phyloP scores from a whole-genome alignment of 306 rosid species.

The Gynostemma pentaphyllum region DNA sequence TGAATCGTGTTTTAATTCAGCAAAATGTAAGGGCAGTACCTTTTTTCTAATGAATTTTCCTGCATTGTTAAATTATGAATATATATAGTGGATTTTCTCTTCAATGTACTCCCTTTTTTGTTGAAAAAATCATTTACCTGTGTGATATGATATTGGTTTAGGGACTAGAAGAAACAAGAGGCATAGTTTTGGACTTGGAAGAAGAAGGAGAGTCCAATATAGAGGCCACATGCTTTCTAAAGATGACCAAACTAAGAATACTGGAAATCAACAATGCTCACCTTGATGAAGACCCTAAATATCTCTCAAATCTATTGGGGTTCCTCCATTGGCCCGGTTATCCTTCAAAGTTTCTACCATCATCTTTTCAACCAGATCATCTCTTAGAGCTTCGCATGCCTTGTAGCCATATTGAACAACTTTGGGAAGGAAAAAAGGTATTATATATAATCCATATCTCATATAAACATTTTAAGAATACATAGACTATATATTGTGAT shows the following conservation, averaged over 20 bases:
- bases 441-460: background rate
- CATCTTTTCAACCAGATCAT: slow-evolving; percentile 14
- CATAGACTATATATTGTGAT: too few species aligned
- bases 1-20: too few species aligned
- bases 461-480: background rate
- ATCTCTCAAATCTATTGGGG: slow-evolving; percentile 21
- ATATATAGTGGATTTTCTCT: too few species aligned
- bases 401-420: slow-evolving; percentile 1
- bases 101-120: too few species aligned
- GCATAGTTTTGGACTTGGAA: slow-evolving; percentile 16
- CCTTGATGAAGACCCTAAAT: background rate
- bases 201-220: background rate
- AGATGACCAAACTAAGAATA: slow-evolving; percentile 18
- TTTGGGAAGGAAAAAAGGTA: background rate
- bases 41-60: too few species aligned
- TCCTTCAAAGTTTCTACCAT: slow-evolving; percentile 16
- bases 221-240: slow-evolving; percentile 2
- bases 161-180: too few species aligned
- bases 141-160: too few species aligned
- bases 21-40: too few species aligned
- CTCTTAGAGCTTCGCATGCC: slow-evolving; percentile 17
- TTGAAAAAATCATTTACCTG: too few species aligned
- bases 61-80: too few species aligned
- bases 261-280: slow-evolving; percentile 11
- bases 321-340: slow-evolving; percentile 21